phyloP scores from a whole-genome alignment of 2,329 filamentous ascomycete species.

The Calonectria fujianensis region DNA sequence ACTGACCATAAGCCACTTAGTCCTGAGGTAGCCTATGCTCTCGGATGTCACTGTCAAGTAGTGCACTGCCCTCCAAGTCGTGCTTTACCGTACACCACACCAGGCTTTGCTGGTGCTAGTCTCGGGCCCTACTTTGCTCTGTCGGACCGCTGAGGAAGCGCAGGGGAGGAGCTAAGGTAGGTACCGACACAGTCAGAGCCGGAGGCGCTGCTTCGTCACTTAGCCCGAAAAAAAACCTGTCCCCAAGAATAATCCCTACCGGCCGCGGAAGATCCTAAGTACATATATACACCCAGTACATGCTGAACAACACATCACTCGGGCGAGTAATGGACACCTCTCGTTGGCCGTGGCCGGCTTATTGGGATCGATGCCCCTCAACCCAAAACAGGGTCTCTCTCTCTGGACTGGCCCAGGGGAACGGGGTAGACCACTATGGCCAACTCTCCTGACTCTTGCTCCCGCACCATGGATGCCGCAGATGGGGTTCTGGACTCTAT shows the following conservation, averaged over 20 bases:
- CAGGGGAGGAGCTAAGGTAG: conserved; percentile 18
- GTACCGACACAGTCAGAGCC: conserved; percentile 32
- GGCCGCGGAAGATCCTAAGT: conserved; percentile 15
- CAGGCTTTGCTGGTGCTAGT: conserved; percentile 16
- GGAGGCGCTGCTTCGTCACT: conserved; percentile 1
- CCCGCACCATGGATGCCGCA: conserved; percentile 18
- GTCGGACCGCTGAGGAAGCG: conserved; percentile 22
- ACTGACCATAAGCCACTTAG: conserved; percentile 4
- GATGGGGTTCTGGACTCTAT: conserved; percentile 4
- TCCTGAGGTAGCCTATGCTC: background rate
- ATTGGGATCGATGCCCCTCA: conserved; percentile 36
- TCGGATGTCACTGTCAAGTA: conserved; percentile 7
- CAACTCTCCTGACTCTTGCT: conserved; percentile 22
- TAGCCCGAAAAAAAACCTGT: conserved; percentile 12
- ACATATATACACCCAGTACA: conserved; percentile 28
- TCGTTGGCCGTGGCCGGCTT: conserved; percentile 36
- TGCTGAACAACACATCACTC: conserved; percentile 28
- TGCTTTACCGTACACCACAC: conserved; percentile 19
- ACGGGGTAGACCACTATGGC: conserved; percentile 14
- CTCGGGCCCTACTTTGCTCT: conserved; percentile 12
- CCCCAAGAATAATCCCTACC: background rate
- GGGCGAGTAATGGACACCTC: conserved; percentile 32
- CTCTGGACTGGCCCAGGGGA: conserved; percentile 32
- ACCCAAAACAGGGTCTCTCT: conserved; percentile 21
- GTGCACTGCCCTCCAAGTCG: conserved; percentile 10